Evolutionary conservation across 2,329 filamentous ascomycete genomes (phyloP), one percentile per base, ranked within the genome.

Genomic region (Camillea tinctor): DNA sequence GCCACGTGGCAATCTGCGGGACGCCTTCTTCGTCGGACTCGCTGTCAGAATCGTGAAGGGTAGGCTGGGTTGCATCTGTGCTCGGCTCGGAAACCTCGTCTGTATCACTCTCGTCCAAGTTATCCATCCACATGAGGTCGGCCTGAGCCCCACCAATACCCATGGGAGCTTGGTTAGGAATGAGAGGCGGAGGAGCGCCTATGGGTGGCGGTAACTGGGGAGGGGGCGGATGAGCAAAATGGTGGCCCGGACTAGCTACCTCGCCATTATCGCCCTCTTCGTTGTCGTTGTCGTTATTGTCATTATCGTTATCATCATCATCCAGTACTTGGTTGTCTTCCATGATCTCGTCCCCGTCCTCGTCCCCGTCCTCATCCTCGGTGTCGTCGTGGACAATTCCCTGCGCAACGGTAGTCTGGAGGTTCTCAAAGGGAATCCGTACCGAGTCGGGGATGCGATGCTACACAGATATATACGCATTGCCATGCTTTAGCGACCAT

Each of bases 1-100:
- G 77, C 65, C 74, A 81, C 17, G 62, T 59, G 49, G 79, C 76
- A 17, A 75, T 68, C 22, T 40, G 54, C 6, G 72, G 72, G 19
- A 66, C 59, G 1, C 30, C 59, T 9, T 64, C 63, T 20, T 56
- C 64, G 17, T 64, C 60, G 11, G 51, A 22, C 2, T 49, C 40
- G 23, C 20, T 57, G 52, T 61, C 60, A 17, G 40, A 13, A 30
- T 59, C 61, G 7, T 52, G 50, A 8, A 44, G 40, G 58, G 36
- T 44, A 54, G 22, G 54, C 20, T 30, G 61, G 55, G 6, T 63
- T 56, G 19, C 62, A 15, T 30, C 44, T 49, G 48, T 51, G 36
- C 36, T 40, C 57, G 22, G 17, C 15, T 52, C 54, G 13, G 26
- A 19, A 44, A 36, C 49, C 24, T 48, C 53, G 52, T 30, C 26